Conservation (phyloP, 1,284 basidiomycete genomes). For the Naganishia sp. region DNA sequence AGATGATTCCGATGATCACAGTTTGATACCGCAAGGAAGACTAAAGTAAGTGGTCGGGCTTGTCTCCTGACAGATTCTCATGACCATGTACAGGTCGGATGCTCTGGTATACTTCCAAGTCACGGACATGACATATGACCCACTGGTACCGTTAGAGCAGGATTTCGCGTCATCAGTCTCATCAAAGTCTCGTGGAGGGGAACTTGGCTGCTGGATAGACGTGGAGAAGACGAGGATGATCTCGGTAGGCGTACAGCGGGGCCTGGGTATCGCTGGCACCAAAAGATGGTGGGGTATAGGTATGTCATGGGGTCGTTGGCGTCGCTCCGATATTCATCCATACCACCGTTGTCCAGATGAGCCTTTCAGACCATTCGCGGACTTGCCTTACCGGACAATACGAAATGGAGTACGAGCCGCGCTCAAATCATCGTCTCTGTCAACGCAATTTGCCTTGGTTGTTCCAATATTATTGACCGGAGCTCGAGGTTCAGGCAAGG, state of each 20-base stretch:
- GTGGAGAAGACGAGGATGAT: constrained; percentile 69
- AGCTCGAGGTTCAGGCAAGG: constrained; percentile 58
- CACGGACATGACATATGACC: constrained; percentile 71
- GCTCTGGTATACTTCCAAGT: constrained; percentile 72
- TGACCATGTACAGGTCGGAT: constrained; percentile 40
- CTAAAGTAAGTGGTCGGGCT: neutral
- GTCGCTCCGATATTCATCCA: neutral
- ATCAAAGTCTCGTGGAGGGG: constrained; percentile 58
- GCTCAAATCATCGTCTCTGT: constrained; percentile 38
- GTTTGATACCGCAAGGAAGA: constrained; percentile 32
- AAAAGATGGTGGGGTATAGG: constrained; percentile 58
- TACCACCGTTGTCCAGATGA: constrained; percentile 33
- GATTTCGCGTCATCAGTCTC: constrained; percentile 54
- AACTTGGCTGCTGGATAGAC: constrained; percentile 86
- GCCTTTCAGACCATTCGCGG: constrained; percentile 39
- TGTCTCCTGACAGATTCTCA: neutral
- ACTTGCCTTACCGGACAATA: constrained; percentile 36
- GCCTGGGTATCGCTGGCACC: constrained; percentile 63
- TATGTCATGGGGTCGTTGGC: constrained; percentile 31
- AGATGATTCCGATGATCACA: constrained; percentile 45
- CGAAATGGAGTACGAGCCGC: constrained; percentile 31
- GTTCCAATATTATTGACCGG: constrained; percentile 57
- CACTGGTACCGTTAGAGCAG: constrained; percentile 49
- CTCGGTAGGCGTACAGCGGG: constrained; percentile 75
- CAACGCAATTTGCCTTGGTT: constrained; percentile 28